Base-by-base conservation (phyloP, 2,329 filamentous ascomycete species). In the Cordyceps tenuipes region DNA sequence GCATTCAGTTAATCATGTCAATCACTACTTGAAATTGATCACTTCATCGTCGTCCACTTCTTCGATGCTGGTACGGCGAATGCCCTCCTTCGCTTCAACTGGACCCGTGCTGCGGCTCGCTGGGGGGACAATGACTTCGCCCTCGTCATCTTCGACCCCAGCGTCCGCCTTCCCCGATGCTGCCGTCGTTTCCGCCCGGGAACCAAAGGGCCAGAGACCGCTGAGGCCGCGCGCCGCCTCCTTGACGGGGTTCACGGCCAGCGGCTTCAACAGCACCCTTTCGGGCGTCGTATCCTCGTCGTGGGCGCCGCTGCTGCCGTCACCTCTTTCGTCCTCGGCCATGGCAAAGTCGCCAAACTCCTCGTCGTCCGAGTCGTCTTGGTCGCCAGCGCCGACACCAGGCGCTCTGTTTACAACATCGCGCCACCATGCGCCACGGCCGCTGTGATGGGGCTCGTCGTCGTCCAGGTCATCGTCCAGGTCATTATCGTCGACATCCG, bases 321-420 rank as follows among this genome's bases (percentile, higher is more conserved):
- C 57, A 10, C 29, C 53, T 29, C 66, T 65, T 12, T 74, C 75
- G 55, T 79, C 74, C 68, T 86, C 84, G 12, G 84, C 81, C 74
- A 88, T 83, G 64, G 83, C 84, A 65, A 88, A 88, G 61, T 88
- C 86, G 15, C 85, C 86, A 73, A 88, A 83, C 66, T 86, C 85
- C 63, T 88, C 84, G 46, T 85, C 83, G 47, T 79, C 79, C 44
- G 75, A 78, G 62, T 78, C 77, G 2, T 43, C 39, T 17, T 74
- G 75, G 29, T 31, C 48, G 12, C 15, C 39, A 75, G 76, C 36
- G 36, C 56, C 56, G 34, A 34, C 70, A 60, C 77, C 78, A 31
- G 74, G 78, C 50, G 65, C 65, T 19, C 66, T 66, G 54, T 66
- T 62, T 8, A 77, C 71, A 34, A 76, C 73, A 47, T 68, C 72